Evolutionary conservation across 108 stramenopile genomes (phyloP).

Genomic region (Nannochloropsis oceanica): DNA sequence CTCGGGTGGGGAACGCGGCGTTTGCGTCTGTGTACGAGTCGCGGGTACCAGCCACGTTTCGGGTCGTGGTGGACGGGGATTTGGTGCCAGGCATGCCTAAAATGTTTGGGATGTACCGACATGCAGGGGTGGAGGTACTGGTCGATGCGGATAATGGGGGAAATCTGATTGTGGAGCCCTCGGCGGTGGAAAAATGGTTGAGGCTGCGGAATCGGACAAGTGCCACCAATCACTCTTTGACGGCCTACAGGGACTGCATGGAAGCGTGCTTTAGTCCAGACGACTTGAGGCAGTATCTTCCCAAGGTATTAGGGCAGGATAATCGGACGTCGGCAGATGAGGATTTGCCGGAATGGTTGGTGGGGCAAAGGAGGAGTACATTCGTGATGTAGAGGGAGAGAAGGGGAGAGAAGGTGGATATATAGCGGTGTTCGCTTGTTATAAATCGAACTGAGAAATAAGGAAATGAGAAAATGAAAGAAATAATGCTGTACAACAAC

Average conservation of each 20-base stretch:
- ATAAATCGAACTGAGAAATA: too few relatives aligned
- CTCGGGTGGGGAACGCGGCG: slow-evolving; percentile 31
- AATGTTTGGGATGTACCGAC: slow-evolving; percentile 19
- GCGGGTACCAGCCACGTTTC: slow-evolving; percentile 23
- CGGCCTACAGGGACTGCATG: slow-evolving; percentile 17
- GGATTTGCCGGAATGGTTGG: slow-evolving; percentile 9
- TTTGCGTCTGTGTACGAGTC: slow-evolving; percentile 9
- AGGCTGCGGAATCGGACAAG: slow-evolving; percentile 1
- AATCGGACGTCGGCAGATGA: neutral
- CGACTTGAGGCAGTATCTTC: slow-evolving; percentile 12
- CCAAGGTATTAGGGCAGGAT: slow-evolving; percentile 1
- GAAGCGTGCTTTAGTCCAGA: slow-evolving; percentile 18
- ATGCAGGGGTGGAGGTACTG: slow-evolving; percentile 12
- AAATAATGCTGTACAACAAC: too few relatives aligned
- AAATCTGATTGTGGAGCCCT: slow-evolving; percentile 8
- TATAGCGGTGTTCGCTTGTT: too few relatives aligned
- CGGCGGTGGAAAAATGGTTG: slow-evolving; percentile 20
- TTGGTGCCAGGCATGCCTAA: slow-evolving; percentile 28
- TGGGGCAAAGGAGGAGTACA: slow-evolving; percentile 2
- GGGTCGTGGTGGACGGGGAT: slow-evolving; percentile 39
- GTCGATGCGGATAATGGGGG: slow-evolving; percentile 12
- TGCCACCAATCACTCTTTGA: slow-evolving; percentile 1
- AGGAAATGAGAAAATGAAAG: too few relatives aligned
- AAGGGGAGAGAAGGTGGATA: too few relatives aligned
- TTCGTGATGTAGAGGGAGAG: neutral